Evolutionary conservation across 495 filamentous ascomycete genomes (phyloP).

Genomic region (Aspergillus homomorphus): DNA sequence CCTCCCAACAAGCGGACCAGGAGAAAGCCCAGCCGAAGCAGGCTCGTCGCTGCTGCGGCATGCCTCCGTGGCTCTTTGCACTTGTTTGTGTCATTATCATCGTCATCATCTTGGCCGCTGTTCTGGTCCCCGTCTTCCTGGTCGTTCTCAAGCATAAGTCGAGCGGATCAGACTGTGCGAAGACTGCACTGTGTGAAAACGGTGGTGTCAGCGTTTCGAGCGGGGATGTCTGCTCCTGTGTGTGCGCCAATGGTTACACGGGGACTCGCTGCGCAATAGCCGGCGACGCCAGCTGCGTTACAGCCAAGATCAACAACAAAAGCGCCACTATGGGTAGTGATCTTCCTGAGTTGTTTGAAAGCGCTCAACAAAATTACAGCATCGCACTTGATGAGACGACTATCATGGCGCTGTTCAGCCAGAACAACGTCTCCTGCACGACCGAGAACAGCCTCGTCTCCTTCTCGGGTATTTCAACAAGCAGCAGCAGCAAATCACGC

Average conservation of each 20-base stretch:
- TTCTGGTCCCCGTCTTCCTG: constrained; percentile 83
- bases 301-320: constrained; percentile 56
- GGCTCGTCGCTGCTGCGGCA: constrained; percentile 64
- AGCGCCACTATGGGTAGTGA: constrained; percentile 76
- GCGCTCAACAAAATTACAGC: constrained; percentile 65
- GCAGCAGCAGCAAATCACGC: constrained; percentile 26
- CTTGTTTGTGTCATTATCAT: constrained; percentile 64
- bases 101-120: constrained; percentile 75
- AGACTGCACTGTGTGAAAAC: constrained; percentile 63
- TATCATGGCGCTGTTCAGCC: constrained; percentile 74
- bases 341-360: constrained; percentile 67
- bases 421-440: constrained; percentile 68
- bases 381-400: constrained; percentile 64
- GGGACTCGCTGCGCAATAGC: constrained; percentile 67
- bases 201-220: constrained; percentile 72
- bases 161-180: constrained; percentile 44
- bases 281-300: constrained; percentile 67
- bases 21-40: constrained; percentile 16
- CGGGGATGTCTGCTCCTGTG: constrained; percentile 69
- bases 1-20: constrained; percentile 21
- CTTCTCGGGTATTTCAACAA: constrained; percentile 55
- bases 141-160: constrained; percentile 62
- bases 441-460: constrained; percentile 83
- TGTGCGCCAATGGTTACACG: constrained; percentile 83
- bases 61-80: constrained; percentile 78